Evolutionary conservation across 495 filamentous ascomycete species (phyloP), one percentile per base, ranked within the genome.

Genomic region (Aspergillus saccharolyticus): DNA sequence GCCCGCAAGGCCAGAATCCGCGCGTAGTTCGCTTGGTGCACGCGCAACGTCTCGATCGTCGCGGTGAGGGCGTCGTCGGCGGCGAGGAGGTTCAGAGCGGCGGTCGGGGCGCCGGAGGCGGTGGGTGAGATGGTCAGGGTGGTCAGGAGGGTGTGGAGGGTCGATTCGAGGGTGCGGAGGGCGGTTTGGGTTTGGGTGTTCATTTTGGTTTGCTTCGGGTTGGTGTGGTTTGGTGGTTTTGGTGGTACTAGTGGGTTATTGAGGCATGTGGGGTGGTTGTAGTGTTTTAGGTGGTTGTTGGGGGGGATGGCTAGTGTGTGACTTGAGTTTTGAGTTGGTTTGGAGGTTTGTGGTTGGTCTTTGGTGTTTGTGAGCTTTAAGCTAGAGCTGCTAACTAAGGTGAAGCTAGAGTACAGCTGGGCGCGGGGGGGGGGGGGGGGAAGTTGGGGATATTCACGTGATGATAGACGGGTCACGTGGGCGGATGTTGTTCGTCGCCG

Each of bases 11-110:
- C 59, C 1, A 78, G 62, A 43, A 77, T 73, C 30, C 61, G 71
- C 3, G 70, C 66, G 52, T 79, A 70, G 57, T 78, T 79, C 39
- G 61, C 63, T 59, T 79, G 76, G 64, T 79, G 76, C 20, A 57
- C 63, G 52, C 73, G 71, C 9, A 79, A 71, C 4, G 70, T 74
- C 15, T 71, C 59, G 42, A 79, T 64, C 21, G 74, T 63, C 18
- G 71, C 66, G 44, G 73, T 69, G 33, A 79, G 52, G 12, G 58
- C 56, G 61, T 78, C 74, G 64, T 79, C 76, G 2, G 75, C 74
- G 30, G 70, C 63, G 15, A 79, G 66, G n/a, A 79, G 66, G 52
- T 66, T 64, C 42, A 68, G 33, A 1, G 75, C 74, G 0, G 75
- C 74, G 9, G 70, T 63, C 15, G 76, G 74, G 4, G 76, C 76